Conservation (phyloP, 176 grass and related monocot species). For the Musa beccarii region DNA sequence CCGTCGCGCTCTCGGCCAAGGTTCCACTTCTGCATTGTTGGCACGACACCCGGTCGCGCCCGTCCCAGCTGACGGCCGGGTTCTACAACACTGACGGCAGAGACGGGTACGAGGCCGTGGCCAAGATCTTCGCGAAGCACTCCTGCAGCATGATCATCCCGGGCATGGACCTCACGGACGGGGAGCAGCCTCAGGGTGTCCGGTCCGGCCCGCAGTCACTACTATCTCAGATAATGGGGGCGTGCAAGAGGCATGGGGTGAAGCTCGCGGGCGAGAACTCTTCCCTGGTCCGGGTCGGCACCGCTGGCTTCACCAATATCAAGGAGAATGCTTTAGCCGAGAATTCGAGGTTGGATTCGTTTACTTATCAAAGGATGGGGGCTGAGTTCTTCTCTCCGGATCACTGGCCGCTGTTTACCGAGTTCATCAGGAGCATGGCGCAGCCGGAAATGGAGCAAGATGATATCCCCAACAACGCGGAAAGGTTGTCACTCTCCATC, state of each 20-base stretch:
- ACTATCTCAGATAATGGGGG: conserved; percentile 51
- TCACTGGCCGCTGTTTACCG: conserved; percentile 74
- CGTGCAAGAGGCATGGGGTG: conserved; percentile 40
- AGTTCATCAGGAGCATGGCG: conserved; percentile 50
- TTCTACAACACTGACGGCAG: conserved; percentile 47
- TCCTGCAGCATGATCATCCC: conserved; percentile 56
- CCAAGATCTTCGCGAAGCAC: conserved; percentile 51
- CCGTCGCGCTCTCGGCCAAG: conserved; percentile 58
- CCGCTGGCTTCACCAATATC: conserved; percentile 20
- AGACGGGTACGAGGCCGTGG: conserved; percentile 59
- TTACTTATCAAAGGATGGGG: conserved; percentile 68
- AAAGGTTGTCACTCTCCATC: neutral
- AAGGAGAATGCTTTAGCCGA: conserved; percentile 10
- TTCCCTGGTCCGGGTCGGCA: conserved; percentile 31
- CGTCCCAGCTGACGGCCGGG: conserved; percentile 57
- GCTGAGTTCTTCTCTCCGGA: conserved; percentile 74
- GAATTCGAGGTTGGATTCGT: conserved; percentile 17
- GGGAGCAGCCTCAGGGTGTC: conserved; percentile 34
- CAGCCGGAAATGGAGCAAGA: conserved; percentile 46
- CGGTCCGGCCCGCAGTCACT: conserved; percentile 49
- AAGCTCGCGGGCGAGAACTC: conserved; percentile 66
- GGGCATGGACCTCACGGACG: conserved; percentile 53
- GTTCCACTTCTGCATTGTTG: conserved; percentile 67
- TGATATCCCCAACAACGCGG: conserved; percentile 29
- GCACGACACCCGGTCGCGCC: conserved; percentile 51